Evolutionary conservation across 208 protist species (phyloP).

Genomic region (Leptomonas pyrrhocoris): DNA sequence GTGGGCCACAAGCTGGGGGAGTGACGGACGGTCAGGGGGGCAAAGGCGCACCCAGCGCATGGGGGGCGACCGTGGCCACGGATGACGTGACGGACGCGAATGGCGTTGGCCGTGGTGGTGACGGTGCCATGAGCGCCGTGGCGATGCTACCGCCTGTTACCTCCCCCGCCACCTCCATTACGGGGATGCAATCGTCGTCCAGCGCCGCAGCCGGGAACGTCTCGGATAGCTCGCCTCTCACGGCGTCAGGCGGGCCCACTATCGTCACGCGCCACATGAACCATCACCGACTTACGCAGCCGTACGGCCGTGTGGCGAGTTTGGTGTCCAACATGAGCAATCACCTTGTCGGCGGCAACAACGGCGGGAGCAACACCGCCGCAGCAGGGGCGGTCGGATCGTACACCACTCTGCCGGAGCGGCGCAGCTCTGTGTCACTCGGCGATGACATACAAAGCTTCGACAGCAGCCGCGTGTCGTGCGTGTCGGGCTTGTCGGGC

Average conservation of each 20-base stretch:
- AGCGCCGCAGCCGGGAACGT: background rate
- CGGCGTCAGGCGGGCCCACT: background rate
- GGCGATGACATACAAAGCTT: slow-evolving; percentile 31
- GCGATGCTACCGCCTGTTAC: slow-evolving; percentile 10
- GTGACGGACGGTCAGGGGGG: background rate
- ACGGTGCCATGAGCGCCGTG: background rate
- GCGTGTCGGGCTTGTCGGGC: slow-evolving; percentile 18
- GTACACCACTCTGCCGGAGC: background rate
- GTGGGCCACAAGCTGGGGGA: background rate
- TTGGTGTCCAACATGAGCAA: slow-evolving; percentile 27
- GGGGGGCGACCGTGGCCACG: slow-evolving; percentile 5
- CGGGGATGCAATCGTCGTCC: slow-evolving; percentile 17
- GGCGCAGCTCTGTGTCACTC: slow-evolving; percentile 12
- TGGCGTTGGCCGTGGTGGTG: background rate
- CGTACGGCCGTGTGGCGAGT: slow-evolving; percentile 11
- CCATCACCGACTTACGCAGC: slow-evolving; percentile 3
- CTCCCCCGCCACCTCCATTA: slow-evolving; percentile 4
- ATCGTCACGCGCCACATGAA: background rate
- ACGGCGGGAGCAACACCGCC: background rate
- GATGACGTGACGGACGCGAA: no score
- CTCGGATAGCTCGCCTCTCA: slow-evolving; percentile 11
- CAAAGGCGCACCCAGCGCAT: slow-evolving; percentile 2
- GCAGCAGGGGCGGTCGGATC: background rate
- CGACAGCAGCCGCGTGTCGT: slow-evolving; percentile 19
- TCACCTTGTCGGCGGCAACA: slow-evolving; percentile 8